Conservation (phyloP, 2,329 filamentous ascomycete genomes). For the Colletotrichum caudatum region DNA sequence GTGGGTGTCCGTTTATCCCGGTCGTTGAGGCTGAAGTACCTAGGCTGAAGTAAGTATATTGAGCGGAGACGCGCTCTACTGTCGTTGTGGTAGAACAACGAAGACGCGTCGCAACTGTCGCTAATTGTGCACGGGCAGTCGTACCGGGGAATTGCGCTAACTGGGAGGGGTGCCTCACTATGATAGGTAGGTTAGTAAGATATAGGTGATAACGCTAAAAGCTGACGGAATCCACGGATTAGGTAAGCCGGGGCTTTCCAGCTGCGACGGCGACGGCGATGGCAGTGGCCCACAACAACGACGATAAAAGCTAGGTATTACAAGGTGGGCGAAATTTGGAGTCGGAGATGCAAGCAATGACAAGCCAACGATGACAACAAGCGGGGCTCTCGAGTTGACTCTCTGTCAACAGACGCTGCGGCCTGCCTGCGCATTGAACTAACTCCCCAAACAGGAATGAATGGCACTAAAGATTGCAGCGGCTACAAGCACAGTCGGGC, state of each 20-base stretch:
- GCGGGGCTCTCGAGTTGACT: not conserved
- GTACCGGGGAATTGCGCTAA: not conserved
- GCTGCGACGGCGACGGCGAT: not conserved
- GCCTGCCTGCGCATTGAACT: slow-evolving; percentile 2
- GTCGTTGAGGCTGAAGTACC: slow-evolving; percentile 20
- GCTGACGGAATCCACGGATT: slow-evolving; percentile 12
- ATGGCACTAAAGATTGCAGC: slow-evolving; percentile 4
- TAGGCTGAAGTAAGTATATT: not conserved
- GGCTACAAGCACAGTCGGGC: slow-evolving; percentile 31
- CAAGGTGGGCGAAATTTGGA: not conserved
- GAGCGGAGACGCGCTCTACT: slow-evolving; percentile 19
- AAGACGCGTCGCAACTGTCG: slow-evolving; percentile 32
- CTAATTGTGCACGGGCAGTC: slow-evolving; percentile 6
- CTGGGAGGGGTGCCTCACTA: too few relatives aligned
- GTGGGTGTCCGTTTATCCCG: not conserved
- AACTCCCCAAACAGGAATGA: not conserved
- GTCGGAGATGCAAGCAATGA: not conserved
- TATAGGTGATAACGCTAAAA: not conserved
- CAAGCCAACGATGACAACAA: not conserved
- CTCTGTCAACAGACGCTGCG: not conserved
- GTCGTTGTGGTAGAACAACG: not conserved
- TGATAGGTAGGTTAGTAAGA: too few relatives aligned
- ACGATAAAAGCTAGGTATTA: not conserved
- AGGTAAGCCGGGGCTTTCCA: not conserved
- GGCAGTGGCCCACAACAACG: too few relatives aligned